Percentiles rank a stretch among this genome's conserved stretches.
Conservation (phyloP, 306 rosid species). For the Pueraria montana region DNA sequence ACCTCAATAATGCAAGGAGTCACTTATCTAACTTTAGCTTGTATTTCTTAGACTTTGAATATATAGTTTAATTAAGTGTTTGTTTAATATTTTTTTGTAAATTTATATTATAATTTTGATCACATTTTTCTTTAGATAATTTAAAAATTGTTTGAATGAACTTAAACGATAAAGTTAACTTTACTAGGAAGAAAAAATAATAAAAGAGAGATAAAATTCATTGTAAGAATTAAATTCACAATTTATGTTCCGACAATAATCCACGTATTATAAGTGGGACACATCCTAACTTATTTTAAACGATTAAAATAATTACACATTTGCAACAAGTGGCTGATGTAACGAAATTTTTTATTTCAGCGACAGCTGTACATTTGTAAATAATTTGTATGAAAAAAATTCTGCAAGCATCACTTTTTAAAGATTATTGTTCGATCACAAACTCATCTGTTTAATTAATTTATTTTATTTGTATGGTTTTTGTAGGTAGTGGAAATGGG, state of each 20-base stretch:
- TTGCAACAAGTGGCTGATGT: neutral
- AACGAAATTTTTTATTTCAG: neutral
- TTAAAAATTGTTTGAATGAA: neutral
- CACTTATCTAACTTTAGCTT: neutral
- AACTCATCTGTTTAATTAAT: too few relatives aligned
- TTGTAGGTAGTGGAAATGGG: constrained; percentile 57
- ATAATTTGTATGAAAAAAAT: neutral
- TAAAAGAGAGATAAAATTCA: neutral
- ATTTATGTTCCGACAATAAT: neutral
- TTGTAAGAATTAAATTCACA: neutral
- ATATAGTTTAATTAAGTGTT: too few relatives aligned
- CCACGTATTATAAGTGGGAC: neutral
- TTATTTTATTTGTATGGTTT: neutral
- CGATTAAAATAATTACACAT: neutral
- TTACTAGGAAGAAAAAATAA: neutral
- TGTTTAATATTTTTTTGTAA: too few relatives aligned
- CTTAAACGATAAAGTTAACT: neutral
- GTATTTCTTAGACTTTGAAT: too few relatives aligned
- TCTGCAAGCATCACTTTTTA: neutral
- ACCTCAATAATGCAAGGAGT: neutral
- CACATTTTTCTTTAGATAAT: neutral
- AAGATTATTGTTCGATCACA: neutral
- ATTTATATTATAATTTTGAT: too few relatives aligned
- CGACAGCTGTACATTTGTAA: neutral
- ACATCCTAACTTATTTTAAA: neutral